Conservation (phyloP, 179 eudicot species). For the Gypsophila paniculata region DNA sequence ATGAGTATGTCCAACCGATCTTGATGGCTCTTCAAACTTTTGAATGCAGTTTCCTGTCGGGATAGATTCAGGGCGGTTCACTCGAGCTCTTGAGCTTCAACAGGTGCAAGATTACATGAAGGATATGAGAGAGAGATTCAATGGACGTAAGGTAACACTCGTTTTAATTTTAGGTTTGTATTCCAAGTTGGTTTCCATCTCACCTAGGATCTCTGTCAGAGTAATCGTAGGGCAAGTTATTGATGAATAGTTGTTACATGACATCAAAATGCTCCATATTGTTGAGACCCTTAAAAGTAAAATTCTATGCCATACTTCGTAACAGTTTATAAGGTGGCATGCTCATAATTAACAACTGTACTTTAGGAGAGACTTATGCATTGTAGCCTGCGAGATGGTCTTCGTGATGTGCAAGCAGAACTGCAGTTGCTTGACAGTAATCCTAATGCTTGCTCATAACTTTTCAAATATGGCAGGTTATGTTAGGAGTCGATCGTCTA, state of each 20-base stretch:
- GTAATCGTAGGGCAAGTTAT: neutral
- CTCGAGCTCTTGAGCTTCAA: constrained; percentile 62
- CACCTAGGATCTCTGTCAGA: neutral
- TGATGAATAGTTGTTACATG: neutral
- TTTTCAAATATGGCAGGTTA: constrained; percentile 37
- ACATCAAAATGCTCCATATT: neutral
- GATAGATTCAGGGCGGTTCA: constrained; percentile 69
- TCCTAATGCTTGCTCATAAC: neutral
- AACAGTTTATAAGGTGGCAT: too few relatives aligned
- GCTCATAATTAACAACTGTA: too few relatives aligned
- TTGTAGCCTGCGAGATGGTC: neutral
- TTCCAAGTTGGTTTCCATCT: neutral
- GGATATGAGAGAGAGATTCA: constrained; percentile 52
- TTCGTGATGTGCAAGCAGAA: neutral
- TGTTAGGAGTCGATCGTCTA: constrained; percentile 72
- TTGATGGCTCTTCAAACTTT: constrained; percentile 11
- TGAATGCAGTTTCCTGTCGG: constrained; percentile 71
- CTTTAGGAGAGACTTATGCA: too few relatives aligned
- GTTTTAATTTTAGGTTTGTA: neutral
- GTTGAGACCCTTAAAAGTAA: neutral
- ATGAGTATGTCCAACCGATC: neutral
- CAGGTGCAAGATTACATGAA: constrained; percentile 51
- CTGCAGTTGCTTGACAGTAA: too few relatives aligned
- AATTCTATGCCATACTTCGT: too few relatives aligned
- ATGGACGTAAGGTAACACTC: constrained; percentile 53